Base-by-base conservation (phyloP, 1,139 yeast species). In the Pichia sp. region DNA sequence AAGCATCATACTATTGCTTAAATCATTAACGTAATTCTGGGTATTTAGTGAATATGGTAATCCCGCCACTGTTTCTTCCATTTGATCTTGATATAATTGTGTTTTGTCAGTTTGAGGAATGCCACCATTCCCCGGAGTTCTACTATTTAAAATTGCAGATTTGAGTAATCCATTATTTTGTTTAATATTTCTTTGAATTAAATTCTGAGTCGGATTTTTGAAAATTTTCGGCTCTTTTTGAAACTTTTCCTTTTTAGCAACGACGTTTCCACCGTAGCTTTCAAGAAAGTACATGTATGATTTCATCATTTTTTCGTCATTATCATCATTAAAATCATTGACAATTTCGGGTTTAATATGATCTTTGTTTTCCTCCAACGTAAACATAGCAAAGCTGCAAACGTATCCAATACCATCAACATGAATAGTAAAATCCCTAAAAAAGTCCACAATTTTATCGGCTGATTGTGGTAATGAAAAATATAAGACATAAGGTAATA, bases 331-430 rank as follows among this genome's bases (percentile, higher is more conserved):
- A 2, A 24, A 16, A 16, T 16, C 27, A 7, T 83, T 89, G 50
- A 82, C 85, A 23, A 77, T 78, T 27, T 73, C 65, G 4, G 28
- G 34, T 7, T 26, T 37, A 6, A 56, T 52, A 42, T 60, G 65
- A 47, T 70, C 74, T 54, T 75, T 72, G 53, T 73, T 77, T 48
- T 78, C 76, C 53, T 82, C 84, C 51, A 82, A 78, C 55, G 86
- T 85, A 64, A 92, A 94, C 80, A 87, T 85, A 3, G 98, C 97
- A 70, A 82, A 87, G 37, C 87, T 82, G 60, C 98, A 92, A 32
- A 92, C 95, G 58, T 90, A 85, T 0, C 98, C 99, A 38, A 92
- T 68, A 0, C 97, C 97, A 65, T 90, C 97, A 40, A 90, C 87
- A 61, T 90, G 94, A 11, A 89, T 80, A 10, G 95, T 81, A 55